A percentile compares a stretch with the other conserved stretches of the same genome.
Evolutionary conservation across 306 rosid genomes (phyloP).

Genomic region (Trifolium subterraneum): DNA sequence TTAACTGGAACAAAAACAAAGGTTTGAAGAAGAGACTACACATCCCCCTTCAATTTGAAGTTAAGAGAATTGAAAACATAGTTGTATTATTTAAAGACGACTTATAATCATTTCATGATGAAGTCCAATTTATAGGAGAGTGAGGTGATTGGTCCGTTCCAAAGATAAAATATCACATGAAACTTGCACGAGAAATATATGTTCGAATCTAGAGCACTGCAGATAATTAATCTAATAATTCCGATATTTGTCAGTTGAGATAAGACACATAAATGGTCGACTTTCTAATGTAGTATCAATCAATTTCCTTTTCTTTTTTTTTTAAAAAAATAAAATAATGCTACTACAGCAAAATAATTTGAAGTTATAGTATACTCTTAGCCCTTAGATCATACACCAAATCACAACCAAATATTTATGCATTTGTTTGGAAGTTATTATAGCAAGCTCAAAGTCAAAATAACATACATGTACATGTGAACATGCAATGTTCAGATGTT

Average conservation of each 20-base stretch:
- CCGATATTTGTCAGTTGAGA: too few relatives aligned
- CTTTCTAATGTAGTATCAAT: too few relatives aligned
- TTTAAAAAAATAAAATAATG: too few relatives aligned
- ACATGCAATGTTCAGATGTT: conserved; percentile 27
- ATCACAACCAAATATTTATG: background rate
- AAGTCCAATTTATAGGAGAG: background rate
- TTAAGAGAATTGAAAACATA: background rate
- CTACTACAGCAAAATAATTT: background rate
- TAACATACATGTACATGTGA: background rate
- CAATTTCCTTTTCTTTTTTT: too few relatives aligned
- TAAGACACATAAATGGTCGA: too few relatives aligned
- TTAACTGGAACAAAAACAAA: too few relatives aligned
- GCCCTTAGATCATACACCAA: background rate
- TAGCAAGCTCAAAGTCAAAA: conserved; percentile 27
- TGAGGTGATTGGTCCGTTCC: background rate
- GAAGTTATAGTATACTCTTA: background rate
- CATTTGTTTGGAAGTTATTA: background rate
- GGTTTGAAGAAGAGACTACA: too few relatives aligned
- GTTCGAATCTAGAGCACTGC: too few relatives aligned
- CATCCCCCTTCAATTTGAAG: too few relatives aligned
- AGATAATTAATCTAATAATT: too few relatives aligned
- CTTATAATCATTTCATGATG: background rate
- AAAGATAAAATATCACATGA: too few relatives aligned
- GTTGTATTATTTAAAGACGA: background rate
- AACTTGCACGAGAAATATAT: too few relatives aligned